Evolutionary conservation across 352 stramenopile genomes (phyloP).

Genomic region (Phytopythium oedochilum): DNA sequence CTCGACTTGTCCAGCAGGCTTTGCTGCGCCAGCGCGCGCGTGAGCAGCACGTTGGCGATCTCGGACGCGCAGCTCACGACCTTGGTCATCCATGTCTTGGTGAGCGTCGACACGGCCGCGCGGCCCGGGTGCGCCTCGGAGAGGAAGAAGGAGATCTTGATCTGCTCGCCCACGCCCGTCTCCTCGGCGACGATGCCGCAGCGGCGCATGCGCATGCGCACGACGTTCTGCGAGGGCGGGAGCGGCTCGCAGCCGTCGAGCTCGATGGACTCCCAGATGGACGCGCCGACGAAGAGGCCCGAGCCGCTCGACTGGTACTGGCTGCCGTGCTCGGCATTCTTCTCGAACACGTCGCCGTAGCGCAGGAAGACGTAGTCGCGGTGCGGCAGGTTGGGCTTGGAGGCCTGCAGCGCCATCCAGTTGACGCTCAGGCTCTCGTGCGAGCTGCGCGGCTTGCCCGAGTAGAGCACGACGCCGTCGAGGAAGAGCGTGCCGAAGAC

Average conservation of each 20-base stretch:
- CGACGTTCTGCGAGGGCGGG: slow-evolving; percentile 72
- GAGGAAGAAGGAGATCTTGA: slow-evolving; percentile 71
- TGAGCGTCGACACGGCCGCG: slow-evolving; percentile 64
- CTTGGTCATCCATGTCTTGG: slow-evolving; percentile 81
- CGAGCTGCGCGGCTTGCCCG: slow-evolving; percentile 34
- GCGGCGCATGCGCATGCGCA: slow-evolving; percentile 71
- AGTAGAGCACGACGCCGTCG: slow-evolving; percentile 72
- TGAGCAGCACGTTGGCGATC: slow-evolving; percentile 62
- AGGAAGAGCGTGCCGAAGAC: slow-evolving; percentile 83
- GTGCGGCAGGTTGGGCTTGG: slow-evolving; percentile 79
- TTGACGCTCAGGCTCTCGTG: slow-evolving; percentile 74
- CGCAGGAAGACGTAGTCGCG: slow-evolving; percentile 86
- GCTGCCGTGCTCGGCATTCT: slow-evolving; percentile 50
- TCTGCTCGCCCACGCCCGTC: slow-evolving; percentile 37
- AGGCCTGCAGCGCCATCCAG: slow-evolving; percentile 78
- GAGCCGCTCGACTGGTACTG: slow-evolving; percentile 55
- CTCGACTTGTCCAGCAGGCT: slow-evolving; percentile 68
- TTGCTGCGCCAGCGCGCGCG: slow-evolving; percentile 53
- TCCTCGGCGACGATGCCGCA: slow-evolving; percentile 82
- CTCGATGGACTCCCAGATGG: slow-evolving; percentile 84
- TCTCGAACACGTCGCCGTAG: slow-evolving; percentile 78
- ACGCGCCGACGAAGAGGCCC: slow-evolving; percentile 67
- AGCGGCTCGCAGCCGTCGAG: slow-evolving; percentile 71
- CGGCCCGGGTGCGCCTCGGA: slow-evolving; percentile 73
- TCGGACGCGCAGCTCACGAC: slow-evolving; percentile 67